Base-by-base conservation (phyloP, 2,329 filamentous ascomycete species). In the Botrytis porri region DNA sequence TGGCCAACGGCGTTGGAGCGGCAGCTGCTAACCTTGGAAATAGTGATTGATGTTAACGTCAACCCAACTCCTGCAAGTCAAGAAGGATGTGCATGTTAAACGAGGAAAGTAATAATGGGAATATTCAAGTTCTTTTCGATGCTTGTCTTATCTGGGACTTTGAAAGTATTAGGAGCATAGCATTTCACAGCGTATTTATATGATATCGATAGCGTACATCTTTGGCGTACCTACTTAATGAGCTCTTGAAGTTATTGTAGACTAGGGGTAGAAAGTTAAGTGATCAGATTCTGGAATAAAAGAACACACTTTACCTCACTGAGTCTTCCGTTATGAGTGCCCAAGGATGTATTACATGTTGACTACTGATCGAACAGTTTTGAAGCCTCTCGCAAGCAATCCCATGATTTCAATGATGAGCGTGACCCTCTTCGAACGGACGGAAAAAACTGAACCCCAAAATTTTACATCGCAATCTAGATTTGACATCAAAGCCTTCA, bases 1-100 rank as follows among this genome's bases (percentile, higher is more conserved):
- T 59, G 63, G 10, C 45, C n/a, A 9, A n/a, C 48, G 45, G 20
- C 5, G 18, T 12, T 20, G 70, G 57, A n/a, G n/a, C 22, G 25
- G 4, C 37, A 41, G 16, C 45, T 16, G 64, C 70, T 72, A 61
- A 72, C 39, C 73, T 25, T 29, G 74, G n/a, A 43, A 73, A 32
- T 79, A 96, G 93, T 96, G 93, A 97, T 97, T 81, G 93, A 97
- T 84, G 94, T 97, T 78, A 96, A 95, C 84, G 95, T 94, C 80
- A 93, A 90, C 83, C 88, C 88, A 72, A 87, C 88, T 78, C 88
- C 89, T 74, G 84, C 89, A 76, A 87, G 86, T 80, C 93, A 95
- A 83, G 92, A 94, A 75, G 90, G 91, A 73, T 95, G 92, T 82
- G 85, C 89, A 66, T 93, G 90, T 84, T 93, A 82, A 81, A 77